phyloP scores from a whole-genome alignment of 306 rosid genomes.

The Morella rubra region DNA sequence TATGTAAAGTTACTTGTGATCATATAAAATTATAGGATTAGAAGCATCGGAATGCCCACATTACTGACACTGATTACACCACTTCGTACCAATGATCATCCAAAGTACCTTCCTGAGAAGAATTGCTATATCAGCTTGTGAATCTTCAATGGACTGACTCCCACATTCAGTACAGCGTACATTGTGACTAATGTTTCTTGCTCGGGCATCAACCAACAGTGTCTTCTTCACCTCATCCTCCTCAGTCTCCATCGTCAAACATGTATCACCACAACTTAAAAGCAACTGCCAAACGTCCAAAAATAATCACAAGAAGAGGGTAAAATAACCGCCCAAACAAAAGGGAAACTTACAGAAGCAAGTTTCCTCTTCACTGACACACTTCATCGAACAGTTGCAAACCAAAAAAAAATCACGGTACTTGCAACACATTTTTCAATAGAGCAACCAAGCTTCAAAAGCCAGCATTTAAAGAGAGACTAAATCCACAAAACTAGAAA shows the following conservation, averaged over 20 bases:
- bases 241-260: constrained; percentile 56
- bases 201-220: constrained; percentile 71
- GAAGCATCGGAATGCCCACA: not conserved
- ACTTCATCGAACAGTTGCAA: constrained; percentile 49
- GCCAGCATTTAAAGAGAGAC: not conserved
- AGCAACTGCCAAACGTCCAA: constrained; percentile 15
- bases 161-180: constrained; percentile 97
- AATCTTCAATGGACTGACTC: constrained; percentile 97
- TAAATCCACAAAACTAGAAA: not conserved
- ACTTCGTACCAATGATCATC: not conserved
- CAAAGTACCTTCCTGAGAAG: constrained; percentile 75
- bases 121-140: constrained; percentile 96
- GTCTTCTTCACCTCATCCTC: constrained; percentile 58
- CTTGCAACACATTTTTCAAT: not conserved
- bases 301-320: not conserved
- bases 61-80: not conserved
- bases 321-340: too few relatives aligned
- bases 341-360: not conserved
- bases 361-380: constrained; percentile 20
- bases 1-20: not conserved
- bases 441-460: not conserved
- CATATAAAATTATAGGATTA: not conserved
- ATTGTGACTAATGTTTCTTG: constrained; percentile 86
- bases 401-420: not conserved
- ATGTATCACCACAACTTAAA: constrained; percentile 9